Conservation (phyloP, 352 stramenopile genomes). For the Globisporangium cederbergense region DNA sequence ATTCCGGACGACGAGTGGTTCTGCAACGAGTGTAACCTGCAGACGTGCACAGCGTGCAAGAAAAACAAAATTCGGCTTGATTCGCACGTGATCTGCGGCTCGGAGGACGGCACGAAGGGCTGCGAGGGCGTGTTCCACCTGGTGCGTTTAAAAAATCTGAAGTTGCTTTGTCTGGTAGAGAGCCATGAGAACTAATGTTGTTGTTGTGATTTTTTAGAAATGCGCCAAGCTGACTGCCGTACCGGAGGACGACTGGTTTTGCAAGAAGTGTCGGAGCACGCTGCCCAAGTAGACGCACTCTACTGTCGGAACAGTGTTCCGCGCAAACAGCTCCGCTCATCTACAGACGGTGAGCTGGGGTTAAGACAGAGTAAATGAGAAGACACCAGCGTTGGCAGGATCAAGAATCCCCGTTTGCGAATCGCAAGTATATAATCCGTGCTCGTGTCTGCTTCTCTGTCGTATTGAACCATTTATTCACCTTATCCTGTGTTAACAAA, state of each 20-base stretch:
- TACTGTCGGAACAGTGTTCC: neutral
- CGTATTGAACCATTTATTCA: neutral
- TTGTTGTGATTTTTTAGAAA: conserved; percentile 53
- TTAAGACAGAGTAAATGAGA: neutral
- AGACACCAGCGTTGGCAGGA: neutral
- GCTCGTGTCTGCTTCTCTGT: conserved; percentile 3
- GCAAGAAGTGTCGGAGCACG: conserved; percentile 53
- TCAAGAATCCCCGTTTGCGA: neutral
- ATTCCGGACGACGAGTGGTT: conserved; percentile 86
- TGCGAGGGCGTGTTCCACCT: conserved; percentile 88
- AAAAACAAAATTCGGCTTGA: conserved; percentile 88
- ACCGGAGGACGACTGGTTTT: conserved; percentile 88
- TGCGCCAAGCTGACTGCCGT: conserved; percentile 76
- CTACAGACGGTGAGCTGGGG: neutral
- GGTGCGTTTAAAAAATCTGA: conserved; percentile 26
- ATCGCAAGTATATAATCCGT: conserved; percentile 7
- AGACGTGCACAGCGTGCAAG: conserved; percentile 78
- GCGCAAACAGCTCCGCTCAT: too few species aligned
- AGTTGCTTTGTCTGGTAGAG: conserved; percentile 1
- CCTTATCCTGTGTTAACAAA: neutral
- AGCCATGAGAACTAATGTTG: too few species aligned
- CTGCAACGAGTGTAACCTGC: conserved; percentile 82
- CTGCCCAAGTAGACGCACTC: conserved; percentile 9
- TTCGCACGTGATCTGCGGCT: conserved; percentile 88
- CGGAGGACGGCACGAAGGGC: conserved; percentile 81